phyloP scores from a whole-genome alignment of 2,329 filamentous ascomycete genomes.

The Huntiella moniliformis region DNA sequence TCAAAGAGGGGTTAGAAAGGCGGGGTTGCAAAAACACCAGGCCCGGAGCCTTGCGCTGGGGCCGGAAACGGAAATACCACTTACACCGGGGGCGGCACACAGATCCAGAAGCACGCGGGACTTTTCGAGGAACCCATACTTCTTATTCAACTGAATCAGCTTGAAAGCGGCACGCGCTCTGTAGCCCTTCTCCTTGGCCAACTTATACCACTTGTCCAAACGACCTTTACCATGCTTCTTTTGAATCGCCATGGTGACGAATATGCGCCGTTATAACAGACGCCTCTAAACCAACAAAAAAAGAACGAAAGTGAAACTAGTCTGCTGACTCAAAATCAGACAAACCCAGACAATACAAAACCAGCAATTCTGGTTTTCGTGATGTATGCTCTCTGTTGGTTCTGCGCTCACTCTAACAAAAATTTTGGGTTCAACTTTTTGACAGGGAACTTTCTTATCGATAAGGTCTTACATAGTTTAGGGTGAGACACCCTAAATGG shows the following conservation, averaged over 20 bases:
- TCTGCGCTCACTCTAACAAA: not conserved
- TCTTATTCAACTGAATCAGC: constrained; percentile 94
- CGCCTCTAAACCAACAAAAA: not conserved
- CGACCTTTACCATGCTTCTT: constrained; percentile 98
- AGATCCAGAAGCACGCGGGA: constrained; percentile 93
- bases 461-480: not conserved
- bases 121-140: constrained; percentile 95
- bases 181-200: constrained; percentile 97
- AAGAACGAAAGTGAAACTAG: not conserved
- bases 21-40: not conserved
- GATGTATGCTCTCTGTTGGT: no score
- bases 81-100: constrained; percentile 81
- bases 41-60: not conserved
- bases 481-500: no score
- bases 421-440: not conserved
- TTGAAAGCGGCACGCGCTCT: constrained; percentile 93
- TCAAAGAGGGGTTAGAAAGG: constrained; percentile 15
- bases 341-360: no score
- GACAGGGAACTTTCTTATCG: constrained; percentile 8
- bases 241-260: constrained; percentile 63
- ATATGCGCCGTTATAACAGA: not conserved
- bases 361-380: no score
- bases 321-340: not conserved
- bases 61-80: constrained; percentile 18
- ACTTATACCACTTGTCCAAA: constrained; percentile 96